These are phyloP conservation scores for Penicillium chermesinum DNA, from an alignment of 495 filamentous ascomycete species.

Conservation along the genomic window DNA sequence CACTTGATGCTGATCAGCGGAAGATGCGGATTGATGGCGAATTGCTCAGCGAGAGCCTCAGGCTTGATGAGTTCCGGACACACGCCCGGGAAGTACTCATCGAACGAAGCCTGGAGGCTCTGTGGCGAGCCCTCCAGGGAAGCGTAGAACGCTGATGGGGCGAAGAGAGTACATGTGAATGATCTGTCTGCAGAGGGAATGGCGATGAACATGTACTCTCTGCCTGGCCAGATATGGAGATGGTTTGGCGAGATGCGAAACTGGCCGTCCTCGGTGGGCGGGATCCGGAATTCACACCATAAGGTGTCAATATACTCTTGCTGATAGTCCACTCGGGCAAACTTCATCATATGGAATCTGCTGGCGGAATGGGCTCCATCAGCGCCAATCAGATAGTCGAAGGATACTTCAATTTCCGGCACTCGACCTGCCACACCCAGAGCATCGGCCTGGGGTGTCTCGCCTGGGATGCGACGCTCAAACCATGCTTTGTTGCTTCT, in stretches of 20 bases:
- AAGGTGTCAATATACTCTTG: conserved; percentile 95
- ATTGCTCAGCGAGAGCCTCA: conserved; percentile 62
- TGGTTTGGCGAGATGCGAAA: conserved; percentile 85
- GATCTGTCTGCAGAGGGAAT: conserved; percentile 83
- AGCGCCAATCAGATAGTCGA: conserved; percentile 91
- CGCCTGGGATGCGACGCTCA: conserved; percentile 47
- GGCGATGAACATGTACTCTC: conserved; percentile 95
- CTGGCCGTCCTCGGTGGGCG: conserved; percentile 47
- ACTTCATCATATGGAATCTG: conserved; percentile 93
- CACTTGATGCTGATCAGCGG: conserved; percentile 92
- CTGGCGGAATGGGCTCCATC: conserved; percentile 92
- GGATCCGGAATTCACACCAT: conserved; percentile 94
- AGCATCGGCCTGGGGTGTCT: conserved; percentile 27
- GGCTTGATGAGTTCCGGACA: conserved; percentile 69
- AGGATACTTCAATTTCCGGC: conserved; percentile 66
- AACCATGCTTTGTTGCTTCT: conserved; percentile 78
- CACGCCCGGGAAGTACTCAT: conserved; percentile 79
- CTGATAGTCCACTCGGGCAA: conserved; percentile 75
- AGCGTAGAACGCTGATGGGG: conserved; percentile 51
- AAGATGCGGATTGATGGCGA: conserved; percentile 74
- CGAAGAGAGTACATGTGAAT: conserved; percentile 94
- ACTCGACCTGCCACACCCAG: conserved; percentile 30
- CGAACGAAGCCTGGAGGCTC: conserved; percentile 66
- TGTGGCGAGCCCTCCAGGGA: conserved; percentile 52
- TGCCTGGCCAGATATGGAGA: conserved; percentile 95